These are phyloP conservation scores for Macadamia tetraphylla DNA, from an alignment of 164 flowering plant genomes.

Conservation along the genomic window DNA sequence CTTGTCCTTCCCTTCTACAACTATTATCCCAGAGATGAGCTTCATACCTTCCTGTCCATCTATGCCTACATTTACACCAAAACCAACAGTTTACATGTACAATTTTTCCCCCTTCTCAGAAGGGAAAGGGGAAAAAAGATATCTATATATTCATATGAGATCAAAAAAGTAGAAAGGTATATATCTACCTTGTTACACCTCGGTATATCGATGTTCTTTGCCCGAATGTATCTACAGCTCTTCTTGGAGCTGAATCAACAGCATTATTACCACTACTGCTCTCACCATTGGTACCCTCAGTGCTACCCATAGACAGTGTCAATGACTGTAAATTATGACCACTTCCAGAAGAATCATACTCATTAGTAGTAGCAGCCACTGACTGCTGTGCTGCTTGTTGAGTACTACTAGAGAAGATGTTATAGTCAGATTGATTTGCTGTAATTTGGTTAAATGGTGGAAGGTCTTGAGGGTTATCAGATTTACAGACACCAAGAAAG, in stretches of 20 bases:
- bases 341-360: slow-evolving; percentile 44
- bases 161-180: neutral
- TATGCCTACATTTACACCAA: slow-evolving; percentile 48
- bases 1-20: slow-evolving; percentile 90
- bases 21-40: slow-evolving; percentile 99
- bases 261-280: slow-evolving; percentile 19
- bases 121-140: no score
- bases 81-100: neutral
- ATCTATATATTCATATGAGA: neutral
- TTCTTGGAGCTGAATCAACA: slow-evolving; percentile 51
- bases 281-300: slow-evolving; percentile 43
- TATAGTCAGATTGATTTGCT: slow-evolving; percentile 33
- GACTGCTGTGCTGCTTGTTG: slow-evolving; percentile 29
- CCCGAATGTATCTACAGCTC: slow-evolving; percentile 77
- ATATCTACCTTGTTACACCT: slow-evolving; percentile 76
- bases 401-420: slow-evolving; percentile 34
- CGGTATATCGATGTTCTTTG: slow-evolving; percentile 93
- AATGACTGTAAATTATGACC: slow-evolving; percentile 51
- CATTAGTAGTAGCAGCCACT: slow-evolving; percentile 4
- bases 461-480: slow-evolving; percentile 50
- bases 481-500: slow-evolving; percentile 68
- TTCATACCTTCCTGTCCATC: slow-evolving; percentile 97
- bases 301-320: slow-evolving; percentile 76
- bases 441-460: slow-evolving; percentile 38
- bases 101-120: no score